A percentile compares a stretch with the other conserved stretches of the same genome.
Evolutionary conservation across 108 stramenopile species (phyloP).

Genomic region (Nannochloropsis oceanica): DNA sequence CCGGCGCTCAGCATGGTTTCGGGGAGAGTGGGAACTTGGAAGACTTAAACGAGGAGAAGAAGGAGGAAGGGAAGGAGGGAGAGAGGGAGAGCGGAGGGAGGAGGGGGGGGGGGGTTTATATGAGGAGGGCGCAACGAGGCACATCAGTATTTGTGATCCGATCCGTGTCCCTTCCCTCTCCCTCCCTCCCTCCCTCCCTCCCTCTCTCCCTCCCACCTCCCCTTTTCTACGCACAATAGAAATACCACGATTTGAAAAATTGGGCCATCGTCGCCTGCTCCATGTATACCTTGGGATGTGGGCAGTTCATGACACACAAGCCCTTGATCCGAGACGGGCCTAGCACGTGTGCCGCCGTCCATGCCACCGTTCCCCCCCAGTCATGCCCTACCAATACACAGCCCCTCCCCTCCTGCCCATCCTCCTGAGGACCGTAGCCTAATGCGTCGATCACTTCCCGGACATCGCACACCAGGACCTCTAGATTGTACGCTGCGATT

Average conservation of each 20-base stretch:
- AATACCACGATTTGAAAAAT: neutral
- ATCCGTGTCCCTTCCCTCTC: neutral
- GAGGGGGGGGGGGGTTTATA: neutral
- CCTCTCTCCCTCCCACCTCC: too few species aligned
- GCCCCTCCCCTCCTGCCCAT: neutral
- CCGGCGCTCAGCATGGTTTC: neutral
- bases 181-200: constrained; percentile 6
- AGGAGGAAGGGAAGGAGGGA: neutral
- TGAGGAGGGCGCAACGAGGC: neutral
- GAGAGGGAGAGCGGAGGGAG: neutral
- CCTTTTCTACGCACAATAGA: neutral
- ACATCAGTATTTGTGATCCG: too few species aligned
- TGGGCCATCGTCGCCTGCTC: neutral
- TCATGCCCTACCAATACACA: constrained; percentile 31
- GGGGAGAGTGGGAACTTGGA: neutral
- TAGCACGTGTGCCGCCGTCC: constrained; percentile 10
- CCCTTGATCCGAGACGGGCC: constrained; percentile 9
- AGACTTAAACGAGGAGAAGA: neutral
- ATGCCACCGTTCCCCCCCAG: constrained; percentile 15
- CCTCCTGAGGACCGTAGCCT: constrained; percentile 3
- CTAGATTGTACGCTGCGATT: neutral
- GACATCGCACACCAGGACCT: constrained; percentile 12
- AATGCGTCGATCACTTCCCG: neutral
- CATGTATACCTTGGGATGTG: neutral
- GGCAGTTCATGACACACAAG: constrained; percentile 12